A percentile compares a stretch with the other conserved stretches of the same genome.
Evolutionary conservation across 805 yeast genomes (phyloP).

Genomic region (Debaryomyces tyrocola): DNA sequence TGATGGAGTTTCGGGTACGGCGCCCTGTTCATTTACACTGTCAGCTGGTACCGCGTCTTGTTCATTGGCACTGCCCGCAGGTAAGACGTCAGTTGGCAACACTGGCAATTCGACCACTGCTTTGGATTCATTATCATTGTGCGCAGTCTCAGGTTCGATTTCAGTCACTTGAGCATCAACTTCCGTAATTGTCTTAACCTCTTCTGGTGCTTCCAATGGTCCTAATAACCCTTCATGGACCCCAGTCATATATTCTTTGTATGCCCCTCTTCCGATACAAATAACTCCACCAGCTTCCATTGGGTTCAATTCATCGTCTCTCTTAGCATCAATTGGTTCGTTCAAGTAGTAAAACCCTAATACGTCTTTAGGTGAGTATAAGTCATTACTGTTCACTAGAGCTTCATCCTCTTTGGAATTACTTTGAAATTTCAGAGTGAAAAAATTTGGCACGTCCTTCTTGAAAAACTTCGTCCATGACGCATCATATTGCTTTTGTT

Average conservation of each 20-base stretch:
- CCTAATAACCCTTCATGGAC: conserved; percentile 94
- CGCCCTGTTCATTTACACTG: neutral
- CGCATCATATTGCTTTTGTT: conserved; percentile 12
- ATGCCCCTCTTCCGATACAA: conserved; percentile 94
- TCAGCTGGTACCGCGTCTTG: conserved; percentile 6
- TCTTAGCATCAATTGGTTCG: conserved; percentile 40
- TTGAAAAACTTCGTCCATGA: conserved; percentile 31
- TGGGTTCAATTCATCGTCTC: conserved; percentile 46
- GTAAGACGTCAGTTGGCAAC: neutral
- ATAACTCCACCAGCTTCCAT: conserved; percentile 77
- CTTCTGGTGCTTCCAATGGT: conserved; percentile 60
- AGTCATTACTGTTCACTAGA: conserved; percentile 28
- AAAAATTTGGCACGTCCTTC: conserved; percentile 15
- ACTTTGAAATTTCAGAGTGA: conserved; percentile 16
- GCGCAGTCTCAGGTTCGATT: neutral
- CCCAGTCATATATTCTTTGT: conserved; percentile 87
- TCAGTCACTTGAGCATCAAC: conserved; percentile 1
- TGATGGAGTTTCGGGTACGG: conserved; percentile 25
- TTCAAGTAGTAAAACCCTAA: conserved; percentile 54
- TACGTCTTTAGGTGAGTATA: conserved; percentile 45
- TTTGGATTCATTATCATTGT: neutral
- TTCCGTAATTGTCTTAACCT: conserved; percentile 8
- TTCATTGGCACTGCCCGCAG: neutral
- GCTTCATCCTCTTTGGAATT: conserved; percentile 27
- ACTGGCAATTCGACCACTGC: neutral